These are phyloP conservation scores for Alternaria brassicae DNA, from an alignment of 2,329 filamentous ascomycete species.

Conservation along the genomic window DNA sequence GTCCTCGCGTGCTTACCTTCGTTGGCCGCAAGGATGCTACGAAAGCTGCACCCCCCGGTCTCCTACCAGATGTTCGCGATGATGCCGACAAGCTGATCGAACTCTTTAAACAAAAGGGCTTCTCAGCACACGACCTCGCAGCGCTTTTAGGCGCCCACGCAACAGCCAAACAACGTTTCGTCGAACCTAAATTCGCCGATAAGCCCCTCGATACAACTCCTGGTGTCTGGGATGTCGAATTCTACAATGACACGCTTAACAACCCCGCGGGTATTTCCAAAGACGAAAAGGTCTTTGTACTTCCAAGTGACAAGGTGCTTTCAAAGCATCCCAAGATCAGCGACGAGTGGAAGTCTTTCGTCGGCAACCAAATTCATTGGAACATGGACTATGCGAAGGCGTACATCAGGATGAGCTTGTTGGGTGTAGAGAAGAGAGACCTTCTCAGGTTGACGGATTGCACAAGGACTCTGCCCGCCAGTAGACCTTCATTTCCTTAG, in stretches of 20 bases:
- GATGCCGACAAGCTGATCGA: constrained; percentile 54
- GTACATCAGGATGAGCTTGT: constrained; percentile 42
- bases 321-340: constrained; percentile 37
- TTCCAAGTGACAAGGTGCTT: constrained; percentile 38
- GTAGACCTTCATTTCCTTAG: constrained; percentile 16
- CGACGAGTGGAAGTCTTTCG: constrained; percentile 36
- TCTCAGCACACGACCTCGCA: constrained; percentile 58
- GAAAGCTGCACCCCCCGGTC: constrained; percentile 51
- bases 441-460: constrained; percentile 35
- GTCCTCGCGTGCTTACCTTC: constrained; percentile 59
- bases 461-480: constrained; percentile 39
- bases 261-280: constrained; percentile 24
- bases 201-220: constrained; percentile 58
- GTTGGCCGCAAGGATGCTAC: constrained; percentile 58
- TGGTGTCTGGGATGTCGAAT: constrained; percentile 59
- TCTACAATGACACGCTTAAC: constrained; percentile 54
- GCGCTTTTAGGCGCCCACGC: constrained; percentile 65
- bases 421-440: constrained; percentile 34
- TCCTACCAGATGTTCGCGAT: constrained; percentile 55
- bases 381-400: constrained; percentile 44
- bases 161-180: constrained; percentile 57
- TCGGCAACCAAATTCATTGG: constrained; percentile 40
- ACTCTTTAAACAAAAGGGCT: constrained; percentile 60
- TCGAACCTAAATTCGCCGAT: constrained; percentile 49
- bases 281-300: constrained; percentile 36